Conservation (phyloP, 805 yeast genomes). For the Candida ulmi region DNA sequence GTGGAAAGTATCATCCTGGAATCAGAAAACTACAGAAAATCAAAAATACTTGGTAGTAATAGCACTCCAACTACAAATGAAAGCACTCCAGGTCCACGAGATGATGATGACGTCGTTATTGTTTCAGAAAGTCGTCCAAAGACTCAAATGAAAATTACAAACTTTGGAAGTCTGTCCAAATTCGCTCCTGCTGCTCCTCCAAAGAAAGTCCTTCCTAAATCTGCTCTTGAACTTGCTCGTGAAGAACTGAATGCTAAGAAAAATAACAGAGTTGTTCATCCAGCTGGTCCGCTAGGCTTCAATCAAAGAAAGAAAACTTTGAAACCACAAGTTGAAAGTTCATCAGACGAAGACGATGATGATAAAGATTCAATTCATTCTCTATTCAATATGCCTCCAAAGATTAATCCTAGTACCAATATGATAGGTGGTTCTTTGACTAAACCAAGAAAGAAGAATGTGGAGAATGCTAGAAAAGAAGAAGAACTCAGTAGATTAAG, state of each 20-base stretch:
- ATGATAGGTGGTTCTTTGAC: constrained; percentile 25
- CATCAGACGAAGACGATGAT: constrained; percentile 30
- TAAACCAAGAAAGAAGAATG: constrained; percentile 26
- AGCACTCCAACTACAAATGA: constrained; percentile 6
- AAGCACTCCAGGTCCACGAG: constrained; percentile 4
- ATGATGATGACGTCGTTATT: constrained; percentile 6
- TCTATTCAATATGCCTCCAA: constrained; percentile 24
- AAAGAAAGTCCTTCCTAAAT: constrained; percentile 25
- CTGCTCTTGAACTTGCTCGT: constrained; percentile 34
- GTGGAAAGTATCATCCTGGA: constrained; percentile 48
- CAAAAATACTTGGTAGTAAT: constrained; percentile 11
- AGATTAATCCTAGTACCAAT: constrained; percentile 25
- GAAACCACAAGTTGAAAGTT: constrained; percentile 19
- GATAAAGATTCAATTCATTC: constrained; percentile 35
- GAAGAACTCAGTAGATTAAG: constrained; percentile 77
- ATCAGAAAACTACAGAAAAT: constrained; percentile 31
- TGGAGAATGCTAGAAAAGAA: constrained; percentile 40
- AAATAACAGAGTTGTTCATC: constrained; percentile 31
- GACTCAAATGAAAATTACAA: constrained; percentile 31
- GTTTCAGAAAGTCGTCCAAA: constrained; percentile 10
- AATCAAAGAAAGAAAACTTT: constrained; percentile 29
- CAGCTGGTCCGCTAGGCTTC: constrained; percentile 48
- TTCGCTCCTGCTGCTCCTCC: constrained; percentile 20
- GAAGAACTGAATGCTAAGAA: constrained; percentile 24
- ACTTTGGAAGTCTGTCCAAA: constrained; percentile 31